Percentiles rank a stretch among this genome's conserved stretches.
phyloP scores from a whole-genome alignment of 2,329 filamentous ascomycete species.

The Sporothrix euskadiensis region DNA sequence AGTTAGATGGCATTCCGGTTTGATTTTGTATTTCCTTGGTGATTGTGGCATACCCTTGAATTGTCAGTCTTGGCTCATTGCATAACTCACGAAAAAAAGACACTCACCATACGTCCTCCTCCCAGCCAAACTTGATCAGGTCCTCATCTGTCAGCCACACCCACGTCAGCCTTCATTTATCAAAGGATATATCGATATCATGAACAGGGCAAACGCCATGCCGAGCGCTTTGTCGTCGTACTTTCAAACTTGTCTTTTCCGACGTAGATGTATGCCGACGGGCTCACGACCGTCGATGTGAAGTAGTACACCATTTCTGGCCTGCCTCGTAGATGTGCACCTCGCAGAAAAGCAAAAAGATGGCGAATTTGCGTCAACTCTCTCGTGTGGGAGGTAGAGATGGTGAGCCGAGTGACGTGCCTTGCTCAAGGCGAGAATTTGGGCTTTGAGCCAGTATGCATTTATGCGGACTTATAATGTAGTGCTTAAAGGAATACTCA shows the following conservation, averaged over 20 bases:
- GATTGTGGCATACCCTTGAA: constrained; percentile 2
- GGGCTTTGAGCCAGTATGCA: background rate
- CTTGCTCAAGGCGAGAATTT: constrained; percentile 7
- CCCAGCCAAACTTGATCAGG: constrained; percentile 89
- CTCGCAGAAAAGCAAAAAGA: background rate
- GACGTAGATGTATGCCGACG: constrained; percentile 86
- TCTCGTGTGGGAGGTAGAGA: background rate
- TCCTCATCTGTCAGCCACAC: constrained; percentile 73
- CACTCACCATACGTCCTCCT: constrained; percentile 87
- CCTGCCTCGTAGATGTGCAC: background rate
- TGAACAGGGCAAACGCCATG: background rate
- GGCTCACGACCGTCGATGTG: constrained; percentile 78
- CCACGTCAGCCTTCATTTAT: background rate
- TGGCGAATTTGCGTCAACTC: background rate
- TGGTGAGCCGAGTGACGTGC: background rate
- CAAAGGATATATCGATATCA: background rate
- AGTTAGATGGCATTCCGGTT: background rate
- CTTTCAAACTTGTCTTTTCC: constrained; percentile 99
- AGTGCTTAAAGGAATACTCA: background rate
- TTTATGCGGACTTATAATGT: background rate
- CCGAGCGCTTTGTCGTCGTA: constrained; percentile 44
- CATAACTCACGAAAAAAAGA: constrained; percentile 30
- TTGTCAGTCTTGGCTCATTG: constrained; percentile 7
- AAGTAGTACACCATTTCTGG: constrained; percentile 90
- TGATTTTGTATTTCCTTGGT: background rate